A percentile compares a stretch with the other conserved stretches of the same genome.
Evolutionary conservation across 306 rosid genomes (phyloP).

Genomic region (Lotus japonicus): DNA sequence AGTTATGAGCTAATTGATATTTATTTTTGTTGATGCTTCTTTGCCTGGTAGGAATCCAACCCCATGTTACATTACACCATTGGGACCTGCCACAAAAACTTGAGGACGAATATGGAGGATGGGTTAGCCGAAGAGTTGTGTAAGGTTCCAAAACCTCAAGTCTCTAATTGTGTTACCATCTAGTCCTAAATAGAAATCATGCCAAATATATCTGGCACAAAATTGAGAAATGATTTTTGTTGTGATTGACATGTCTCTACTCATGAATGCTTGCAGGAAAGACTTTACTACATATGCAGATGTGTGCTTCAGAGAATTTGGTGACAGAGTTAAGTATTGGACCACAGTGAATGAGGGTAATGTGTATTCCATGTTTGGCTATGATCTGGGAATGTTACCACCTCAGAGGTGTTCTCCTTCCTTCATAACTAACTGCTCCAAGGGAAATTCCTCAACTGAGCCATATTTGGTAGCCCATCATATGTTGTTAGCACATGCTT

Average conservation of each 20-base stretch:
- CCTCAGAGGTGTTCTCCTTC: conserved; percentile 37
- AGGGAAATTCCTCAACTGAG: conserved; percentile 46
- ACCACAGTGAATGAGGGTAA: conserved; percentile 48
- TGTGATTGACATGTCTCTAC: neutral
- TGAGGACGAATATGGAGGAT: conserved; percentile 75
- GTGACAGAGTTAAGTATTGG: no score
- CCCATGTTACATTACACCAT: conserved; percentile 66
- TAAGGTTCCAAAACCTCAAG: conserved; percentile 18
- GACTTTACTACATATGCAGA: no score
- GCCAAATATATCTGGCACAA: neutral
- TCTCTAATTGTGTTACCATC: neutral
- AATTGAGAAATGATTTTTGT: neutral
- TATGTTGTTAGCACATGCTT: conserved; percentile 38
- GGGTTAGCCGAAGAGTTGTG: conserved; percentile 49
- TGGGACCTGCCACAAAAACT: conserved; percentile 60
- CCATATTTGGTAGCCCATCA: conserved; percentile 42
- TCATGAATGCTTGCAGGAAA: conserved; percentile 18
- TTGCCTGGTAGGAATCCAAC: conserved; percentile 50
- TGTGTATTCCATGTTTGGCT: conserved; percentile 1
- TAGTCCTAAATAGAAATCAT: no score
- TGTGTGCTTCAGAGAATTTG: no score
- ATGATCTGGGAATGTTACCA: conserved; percentile 6
- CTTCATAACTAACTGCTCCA: conserved; percentile 16
- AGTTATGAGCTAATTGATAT: neutral
- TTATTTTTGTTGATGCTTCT: neutral